Evolutionary conservation across 2,329 filamentous ascomycete species (phyloP), one percentile per base, ranked within the genome.

Genomic region (Pseudopyricularia cyperi): DNA sequence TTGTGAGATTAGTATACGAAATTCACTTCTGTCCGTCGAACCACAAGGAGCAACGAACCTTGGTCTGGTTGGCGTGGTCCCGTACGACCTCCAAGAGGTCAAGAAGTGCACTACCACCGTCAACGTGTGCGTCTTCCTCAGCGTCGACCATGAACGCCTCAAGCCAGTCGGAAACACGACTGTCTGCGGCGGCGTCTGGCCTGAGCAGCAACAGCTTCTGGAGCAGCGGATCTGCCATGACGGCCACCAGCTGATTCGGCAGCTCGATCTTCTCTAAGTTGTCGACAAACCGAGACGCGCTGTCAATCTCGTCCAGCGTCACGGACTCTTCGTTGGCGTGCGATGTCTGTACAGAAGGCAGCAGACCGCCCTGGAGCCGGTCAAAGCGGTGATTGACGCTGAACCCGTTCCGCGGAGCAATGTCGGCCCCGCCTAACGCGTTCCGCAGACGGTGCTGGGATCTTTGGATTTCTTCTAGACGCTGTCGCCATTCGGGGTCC

Each of bases 181-280:
- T 68, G 28, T 71, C 66, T 12, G 71, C 72, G 48, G 73, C 70
- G 15, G 70, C 66, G 34, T 77, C 74, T 2, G 82, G 77, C 49
- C 78, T 75, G 30, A 87, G 68, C n/a, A 86, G 68, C 33, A 88
- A 68, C 24, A 91, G 71, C 61, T 91, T 93, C 63, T 91, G 87
- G 1, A 91, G 75, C 30, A 94, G 70, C 3, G 84, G 84, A 60
- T 94, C 86, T 2, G 77, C 79, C 14, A 94, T 70, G 4, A 87
- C 80, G 5, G 89, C 86, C 39, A 89, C 80, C 2, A 94, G 72
- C 65, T 95, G 89, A 56, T 86, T 89, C 0, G 89, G 89, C 39
- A 89, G 69, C 64, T 93, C 86, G 26, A 95, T 82, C 57, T 76
- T 85, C 58, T 94, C 87, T 8, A 95, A 66, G 53, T 79, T 85